Percentiles rank a stretch among this genome's conserved stretches.
phyloP scores from a whole-genome alignment of 2,329 filamentous ascomycete genomes.

The Trichophyton mentagrophytes region DNA sequence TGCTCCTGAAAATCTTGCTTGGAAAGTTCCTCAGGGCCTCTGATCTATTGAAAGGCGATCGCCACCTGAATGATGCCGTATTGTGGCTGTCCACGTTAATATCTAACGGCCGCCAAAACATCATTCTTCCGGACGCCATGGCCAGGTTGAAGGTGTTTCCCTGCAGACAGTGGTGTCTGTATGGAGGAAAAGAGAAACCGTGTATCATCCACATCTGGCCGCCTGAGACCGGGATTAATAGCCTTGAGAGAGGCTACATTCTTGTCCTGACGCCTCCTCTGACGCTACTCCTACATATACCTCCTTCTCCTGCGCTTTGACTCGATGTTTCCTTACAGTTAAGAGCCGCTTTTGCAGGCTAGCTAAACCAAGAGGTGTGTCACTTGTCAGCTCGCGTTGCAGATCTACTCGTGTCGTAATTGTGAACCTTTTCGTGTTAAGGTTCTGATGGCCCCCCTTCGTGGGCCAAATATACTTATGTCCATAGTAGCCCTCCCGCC shows the following conservation, averaged over 20 bases:
- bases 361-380: neutral
- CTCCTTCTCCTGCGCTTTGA: neutral
- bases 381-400: neutral
- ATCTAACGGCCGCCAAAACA: neutral
- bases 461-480: neutral
- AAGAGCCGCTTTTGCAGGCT: neutral
- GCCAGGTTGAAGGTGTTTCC: neutral
- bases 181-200: neutral
- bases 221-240: neutral
- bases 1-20: neutral
- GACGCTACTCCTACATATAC: neutral
- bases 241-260: neutral
- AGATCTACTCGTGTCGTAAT: neutral
- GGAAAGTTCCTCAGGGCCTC: neutral
- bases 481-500: neutral
- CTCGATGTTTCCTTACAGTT: neutral
- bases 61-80: neutral
- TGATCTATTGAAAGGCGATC: slow-evolving; percentile 1
- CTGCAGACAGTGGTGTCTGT: neutral
- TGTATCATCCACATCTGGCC: neutral
- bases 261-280: neutral
- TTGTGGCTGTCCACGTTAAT: neutral
- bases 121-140: neutral
- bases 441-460: neutral
- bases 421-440: neutral